phyloP scores from a whole-genome alignment of 495 filamentous ascomycete genomes.

The Trichoderma asperelloides region DNA sequence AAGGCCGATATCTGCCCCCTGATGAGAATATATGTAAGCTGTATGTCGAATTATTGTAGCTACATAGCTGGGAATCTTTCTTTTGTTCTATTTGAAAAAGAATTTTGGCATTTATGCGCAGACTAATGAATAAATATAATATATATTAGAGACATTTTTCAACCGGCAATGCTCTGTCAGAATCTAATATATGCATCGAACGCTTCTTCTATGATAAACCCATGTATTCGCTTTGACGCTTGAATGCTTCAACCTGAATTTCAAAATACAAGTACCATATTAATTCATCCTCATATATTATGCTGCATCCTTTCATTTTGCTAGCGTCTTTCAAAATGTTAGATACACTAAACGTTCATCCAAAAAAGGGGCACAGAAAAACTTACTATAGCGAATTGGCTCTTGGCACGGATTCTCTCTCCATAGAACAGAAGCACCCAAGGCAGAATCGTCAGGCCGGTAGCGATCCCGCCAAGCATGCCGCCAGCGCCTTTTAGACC shows the following conservation, averaged over 20 bases:
- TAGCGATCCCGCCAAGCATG: slow-evolving; percentile 67
- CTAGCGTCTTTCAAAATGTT: not conserved
- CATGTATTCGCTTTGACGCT: not conserved
- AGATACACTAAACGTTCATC: not conserved
- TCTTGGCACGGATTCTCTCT: slow-evolving; percentile 65
- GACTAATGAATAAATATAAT: too few relatives aligned
- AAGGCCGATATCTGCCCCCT: not conserved
- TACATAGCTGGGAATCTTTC: not conserved
- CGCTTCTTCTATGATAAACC: not conserved
- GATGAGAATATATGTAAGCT: not conserved
- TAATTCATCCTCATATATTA: not conserved
- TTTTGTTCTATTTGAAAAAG: not conserved
- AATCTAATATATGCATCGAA: not conserved
- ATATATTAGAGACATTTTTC: too few relatives aligned
- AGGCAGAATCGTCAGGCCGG: slow-evolving; percentile 64
- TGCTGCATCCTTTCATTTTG: not conserved
- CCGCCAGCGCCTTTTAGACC: slow-evolving; percentile 65
- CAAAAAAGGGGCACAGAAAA: not conserved
- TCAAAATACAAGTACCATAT: not conserved
- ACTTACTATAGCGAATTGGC: slow-evolving; percentile 52
- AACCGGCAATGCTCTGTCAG: not conserved
- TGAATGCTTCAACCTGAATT: not conserved
- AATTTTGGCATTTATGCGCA: not conserved
- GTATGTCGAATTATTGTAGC: not conserved
- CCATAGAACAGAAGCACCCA: slow-evolving; percentile 82